Conservation (phyloP, 331 rosid genomes). For the Prunus yedoensis region DNA sequence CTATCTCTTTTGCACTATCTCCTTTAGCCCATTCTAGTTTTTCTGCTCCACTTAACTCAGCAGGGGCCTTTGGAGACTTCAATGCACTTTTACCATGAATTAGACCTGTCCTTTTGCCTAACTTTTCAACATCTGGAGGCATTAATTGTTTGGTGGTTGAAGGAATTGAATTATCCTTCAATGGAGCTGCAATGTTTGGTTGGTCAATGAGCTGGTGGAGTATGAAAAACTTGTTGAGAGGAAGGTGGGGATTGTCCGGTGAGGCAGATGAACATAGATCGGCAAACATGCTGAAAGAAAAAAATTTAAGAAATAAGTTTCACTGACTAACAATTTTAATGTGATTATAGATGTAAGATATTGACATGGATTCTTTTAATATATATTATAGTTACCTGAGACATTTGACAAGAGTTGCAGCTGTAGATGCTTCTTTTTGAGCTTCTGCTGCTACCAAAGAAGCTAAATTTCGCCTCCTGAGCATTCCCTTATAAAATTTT, state of each 20-base stretch:
- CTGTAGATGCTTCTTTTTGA: conserved; percentile 79
- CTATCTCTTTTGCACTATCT: conserved; percentile 53
- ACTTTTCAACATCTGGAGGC: conserved; percentile 45
- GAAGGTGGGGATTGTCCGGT: conserved; percentile 68
- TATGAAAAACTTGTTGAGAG: conserved; percentile 66
- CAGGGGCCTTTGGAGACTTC: conserved; percentile 39
- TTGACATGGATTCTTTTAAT: background rate
- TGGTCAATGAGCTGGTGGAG: conserved; percentile 69
- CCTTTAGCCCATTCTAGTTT: conserved; percentile 86
- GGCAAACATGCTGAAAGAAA: conserved; percentile 57
- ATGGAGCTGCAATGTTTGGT: conserved; percentile 36
- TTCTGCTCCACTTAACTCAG: conserved; percentile 48
- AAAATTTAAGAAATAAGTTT: background rate
- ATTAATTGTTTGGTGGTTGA: conserved; percentile 30
- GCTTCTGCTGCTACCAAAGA: conserved; percentile 77
- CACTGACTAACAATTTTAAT: background rate
- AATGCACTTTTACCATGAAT: conserved; percentile 33
- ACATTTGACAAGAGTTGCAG: conserved; percentile 68
- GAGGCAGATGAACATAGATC: conserved; percentile 66
- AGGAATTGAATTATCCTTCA: conserved; percentile 46
- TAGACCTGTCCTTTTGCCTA: conserved; percentile 37
- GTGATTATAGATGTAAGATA: background rate
- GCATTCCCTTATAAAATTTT: conserved; percentile 61
- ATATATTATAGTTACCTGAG: conserved; percentile 45
- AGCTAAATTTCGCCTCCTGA: conserved; percentile 77